A percentile compares a stretch with the other conserved stretches of the same genome.
These are phyloP conservation scores for Silene conica DNA, from an alignment of 148 eudicot species.

Conservation along the genomic window DNA sequence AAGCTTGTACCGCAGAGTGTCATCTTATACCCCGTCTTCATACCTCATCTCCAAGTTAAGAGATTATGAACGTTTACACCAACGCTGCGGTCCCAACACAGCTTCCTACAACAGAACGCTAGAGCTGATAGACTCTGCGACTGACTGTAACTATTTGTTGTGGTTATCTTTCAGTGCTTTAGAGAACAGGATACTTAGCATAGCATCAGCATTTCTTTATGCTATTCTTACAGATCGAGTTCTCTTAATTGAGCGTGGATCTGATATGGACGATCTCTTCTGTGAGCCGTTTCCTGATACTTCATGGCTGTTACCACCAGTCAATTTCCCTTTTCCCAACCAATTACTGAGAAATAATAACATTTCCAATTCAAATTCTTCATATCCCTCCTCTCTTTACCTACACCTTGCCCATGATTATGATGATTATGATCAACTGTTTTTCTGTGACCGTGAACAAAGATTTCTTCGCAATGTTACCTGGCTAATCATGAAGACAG, in stretches of 20 bases:
- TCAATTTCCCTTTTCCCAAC: no score
- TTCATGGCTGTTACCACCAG: no score
- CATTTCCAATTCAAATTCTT: background rate
- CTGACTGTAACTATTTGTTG: conserved; percentile 58
- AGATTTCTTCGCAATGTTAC: background rate
- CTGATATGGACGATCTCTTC: conserved; percentile 53
- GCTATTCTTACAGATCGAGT: conserved; percentile 65
- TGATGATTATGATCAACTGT: background rate
- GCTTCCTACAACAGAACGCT: no score
- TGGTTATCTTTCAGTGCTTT: conserved; percentile 71
- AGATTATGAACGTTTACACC: no score
- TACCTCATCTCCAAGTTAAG: background rate
- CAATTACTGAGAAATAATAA: no score
- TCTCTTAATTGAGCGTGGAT: conserved; percentile 59
- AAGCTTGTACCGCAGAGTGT: background rate
- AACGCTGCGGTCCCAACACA: no score
- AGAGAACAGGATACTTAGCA: conserved; percentile 61
- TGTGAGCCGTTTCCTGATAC: conserved; percentile 21
- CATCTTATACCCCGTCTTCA: background rate
- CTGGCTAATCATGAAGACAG: background rate
- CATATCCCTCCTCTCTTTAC: background rate
- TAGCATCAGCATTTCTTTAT: conserved; percentile 66
- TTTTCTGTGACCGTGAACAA: background rate
- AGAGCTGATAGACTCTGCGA: background rate
- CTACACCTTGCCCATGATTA: background rate